Percentiles rank a stretch among this genome's conserved stretches.
These are phyloP conservation scores for Talaromyces albobiverticillius DNA, from an alignment of 2,329 filamentous ascomycete species.

Conservation along the genomic window DNA sequence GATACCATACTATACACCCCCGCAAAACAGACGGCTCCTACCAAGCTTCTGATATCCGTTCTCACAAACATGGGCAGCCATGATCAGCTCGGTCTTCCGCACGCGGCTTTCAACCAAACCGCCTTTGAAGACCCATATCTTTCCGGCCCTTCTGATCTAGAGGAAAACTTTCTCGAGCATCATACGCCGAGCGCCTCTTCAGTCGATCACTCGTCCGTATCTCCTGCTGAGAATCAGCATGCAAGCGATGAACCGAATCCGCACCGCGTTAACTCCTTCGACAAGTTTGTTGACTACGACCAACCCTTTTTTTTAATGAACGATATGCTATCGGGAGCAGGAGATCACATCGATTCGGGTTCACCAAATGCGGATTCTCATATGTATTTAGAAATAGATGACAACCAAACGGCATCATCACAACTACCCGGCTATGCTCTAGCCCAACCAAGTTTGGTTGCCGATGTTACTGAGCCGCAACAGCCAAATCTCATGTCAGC, in stretches of 20 bases:
- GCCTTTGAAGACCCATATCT: constrained; percentile 38
- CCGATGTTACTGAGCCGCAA: neutral
- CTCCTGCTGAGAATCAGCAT: constrained; percentile 17
- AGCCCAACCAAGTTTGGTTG: neutral
- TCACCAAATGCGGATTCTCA: constrained; percentile 4
- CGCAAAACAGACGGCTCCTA: neutral
- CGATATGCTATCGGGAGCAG: constrained; percentile 1
- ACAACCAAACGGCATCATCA: neutral
- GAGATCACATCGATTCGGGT: neutral
- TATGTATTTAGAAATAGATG: constrained; percentile 15
- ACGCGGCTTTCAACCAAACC: constrained; percentile 29
- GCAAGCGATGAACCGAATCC: constrained; percentile 9
- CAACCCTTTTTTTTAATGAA: constrained; percentile 4
- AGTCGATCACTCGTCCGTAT: constrained; percentile 22
- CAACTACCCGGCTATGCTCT: neutral
- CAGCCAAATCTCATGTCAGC: constrained; percentile 6
- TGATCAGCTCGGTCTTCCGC: constrained; percentile 10
- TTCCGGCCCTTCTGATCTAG: constrained; percentile 34
- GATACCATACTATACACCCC: neutral
- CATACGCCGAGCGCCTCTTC: constrained; percentile 10
- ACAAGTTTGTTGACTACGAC: constrained; percentile 4
- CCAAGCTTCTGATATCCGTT: constrained; percentile 3
- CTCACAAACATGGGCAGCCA: constrained; percentile 12
- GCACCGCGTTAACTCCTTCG: constrained; percentile 4
- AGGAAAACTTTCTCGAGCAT: constrained; percentile 29